Evolutionary conservation across 2,329 filamentous ascomycete species (phyloP), one percentile per base, ranked within the genome.

Genomic region (Claviceps africana): DNA sequence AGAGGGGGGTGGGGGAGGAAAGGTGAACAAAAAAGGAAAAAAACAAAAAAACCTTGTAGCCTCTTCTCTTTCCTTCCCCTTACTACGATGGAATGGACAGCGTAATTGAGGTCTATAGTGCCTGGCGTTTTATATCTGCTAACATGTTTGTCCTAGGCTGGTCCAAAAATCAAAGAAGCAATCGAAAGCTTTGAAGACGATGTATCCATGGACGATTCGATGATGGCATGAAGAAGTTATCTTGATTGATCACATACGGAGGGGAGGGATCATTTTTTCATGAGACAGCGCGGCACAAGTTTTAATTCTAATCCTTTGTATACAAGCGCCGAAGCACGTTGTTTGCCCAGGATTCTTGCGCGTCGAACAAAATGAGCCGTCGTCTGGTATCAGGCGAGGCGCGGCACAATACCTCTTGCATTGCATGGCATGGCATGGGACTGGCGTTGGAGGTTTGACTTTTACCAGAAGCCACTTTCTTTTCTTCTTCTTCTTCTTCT

Each of bases 91-190:
- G n/a, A n/a, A n/a, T n/a, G n/a, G n/a, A n/a, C n/a, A n/a, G n/a
- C n/a, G n/a, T n/a, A n/a, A n/a, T n/a, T n/a, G n/a, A n/a, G n/a
- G n/a, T n/a, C n/a, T n/a, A n/a, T n/a, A n/a, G n/a, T n/a, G n/a
- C n/a, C n/a, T n/a, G n/a, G n/a, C n/a, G n/a, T n/a, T n/a, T n/a
- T n/a, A 22, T 37, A 25, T 21, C 7, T 39, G 4, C 21, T 48
- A 10, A 19, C 15, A 10, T 4, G 19, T 4, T 39, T 30, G 10
- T 37, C 37, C 28, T 33, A 95, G 90, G 88, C 91, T 60, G 89
- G 88, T 58, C 85, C 87, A 56, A 85, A 89, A 67, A 96, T 98
- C 69, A 98, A 97, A 70, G 89, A 95, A 65, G 89, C 88, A 19
- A 96, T 98, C 71, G 91, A 97, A 72, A 85, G 83, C 60, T 78